Evolutionary conservation across 495 filamentous ascomycete genomes (phyloP), one percentile per base, ranked within the genome.

Genomic region (Recurvomyces mirabilis): DNA sequence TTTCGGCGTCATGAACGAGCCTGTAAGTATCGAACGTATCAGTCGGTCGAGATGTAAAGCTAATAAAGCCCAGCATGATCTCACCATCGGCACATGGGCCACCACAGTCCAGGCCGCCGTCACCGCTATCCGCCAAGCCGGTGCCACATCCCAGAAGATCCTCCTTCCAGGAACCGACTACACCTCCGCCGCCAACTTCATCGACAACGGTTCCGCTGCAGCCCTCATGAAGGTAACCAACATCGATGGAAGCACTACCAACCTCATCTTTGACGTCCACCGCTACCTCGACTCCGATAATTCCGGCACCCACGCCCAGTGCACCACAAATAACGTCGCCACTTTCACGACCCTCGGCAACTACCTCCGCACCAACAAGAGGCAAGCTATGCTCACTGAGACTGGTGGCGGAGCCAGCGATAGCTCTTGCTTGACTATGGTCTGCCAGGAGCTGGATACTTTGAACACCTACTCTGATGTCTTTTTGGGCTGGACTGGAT

Each of bases 1-100:
- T n/a, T 78, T 79, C 57, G 75, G 75, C 26, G 56, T 79, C 33
- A 77, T 79, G 71, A 81, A 78, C 54, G 77, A 81, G 55, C 74
- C 76, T 4, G 32, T 37, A 9, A 3, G 19, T 15, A 26, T 59
- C 37, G 33, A 56, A 38, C 2, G 24, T 35, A 5, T 6, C 15
- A 45, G 47, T 19, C 35, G 10, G 18, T 14, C 13, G 3, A 51
- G 40, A 5, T 48, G 52, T 28, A 30, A 13, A 28, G 12, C 20
- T 12, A 28, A n/a, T n/a, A n/a, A n/a, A n/a, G 26, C n/a, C 12
- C 25, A 39, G 20, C 55, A 61, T 39, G 61, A 72, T 26, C 57
- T 67, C 23, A 63, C 71, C 47, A 63, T 78, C 38, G 51, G 32
- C 19, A 47, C 34, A 0, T 78, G 74, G 74, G 72, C 70, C 0